Base-by-base conservation (phyloP, 192 early-diverging fungal genomes). In the Globomyces pollinis-pini region DNA sequence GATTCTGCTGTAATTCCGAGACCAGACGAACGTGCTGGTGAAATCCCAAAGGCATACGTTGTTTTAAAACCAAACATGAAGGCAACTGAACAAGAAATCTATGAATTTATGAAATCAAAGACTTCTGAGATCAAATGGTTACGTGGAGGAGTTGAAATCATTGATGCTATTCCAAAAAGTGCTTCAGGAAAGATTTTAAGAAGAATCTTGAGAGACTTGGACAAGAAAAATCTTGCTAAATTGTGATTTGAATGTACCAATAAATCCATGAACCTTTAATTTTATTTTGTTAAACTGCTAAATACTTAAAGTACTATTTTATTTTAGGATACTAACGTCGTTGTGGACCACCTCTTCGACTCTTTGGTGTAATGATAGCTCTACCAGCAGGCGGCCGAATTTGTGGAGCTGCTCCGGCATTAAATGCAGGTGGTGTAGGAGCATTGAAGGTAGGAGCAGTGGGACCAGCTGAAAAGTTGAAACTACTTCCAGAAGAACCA, bases 101-200 rank as follows among this genome's bases (percentile, higher is more conserved):
- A 42, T 34, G 61, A 78, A 1, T 90, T 80, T 72, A 65, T 93
- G 23, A 59, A 68, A n/a, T 69, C 63, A 1, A 75, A 79, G 41
- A 79, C 89, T 11, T 85, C 88, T 0, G 55, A 66, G 12, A 84
- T 89, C 69, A 94, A 94, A 75, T 67, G 76, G 44, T 65, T 96
- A 31, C 75, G 88, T 38, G 94, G 91, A 7, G 89, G 87, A 6
- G 78, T 91, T 5, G 68, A 64, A 1, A 80, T 90, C 49, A 74
- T 89, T 50, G 80, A 86, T 26, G 68, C 60, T 23, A 79, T 93
- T 32, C 90, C 89, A 31, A 88, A 89, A 57, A 80, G 80, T 53
- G 80, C 87, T 0, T 76, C 86, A 1, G 93, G 91, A 47, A 93
- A 93, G 69, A 90, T 93, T 38, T 71, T 95, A 63, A 77, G 91